Evolutionary conservation across 1,284 basidiomycete species (phyloP), one percentile per base, ranked within the genome.

Genomic region (Rhodotorula sp.): DNA sequence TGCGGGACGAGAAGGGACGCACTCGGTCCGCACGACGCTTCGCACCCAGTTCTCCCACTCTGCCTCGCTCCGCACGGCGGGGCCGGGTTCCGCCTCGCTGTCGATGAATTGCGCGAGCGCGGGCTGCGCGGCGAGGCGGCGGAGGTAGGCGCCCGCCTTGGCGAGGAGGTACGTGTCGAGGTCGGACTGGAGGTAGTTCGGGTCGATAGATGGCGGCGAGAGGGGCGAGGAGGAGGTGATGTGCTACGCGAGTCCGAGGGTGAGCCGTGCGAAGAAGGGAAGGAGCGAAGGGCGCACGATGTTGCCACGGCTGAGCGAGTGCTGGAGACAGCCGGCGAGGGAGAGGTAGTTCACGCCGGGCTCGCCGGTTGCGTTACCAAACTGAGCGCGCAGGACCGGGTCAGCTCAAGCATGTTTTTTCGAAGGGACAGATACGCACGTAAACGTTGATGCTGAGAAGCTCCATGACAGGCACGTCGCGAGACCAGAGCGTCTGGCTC

Each of bases 301-400:
- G 17, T 67, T 74, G 22, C 84, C 84, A 29, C 82, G 78, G 7
- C 78, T 86, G 72, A 88, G 83, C 2, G 88, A 86, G 75, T 88
- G 88, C 78, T 90, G 89, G 32, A 89, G 78, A 0, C 88, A 89
- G 13, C 86, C 85, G 76, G 90, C 88, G 54, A 91, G 84, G 2
- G 83, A 83, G 61, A 89, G 72, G 74, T 81, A 81, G 37, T 72
- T 74, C 56, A 68, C 65, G 13, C 76, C 77, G 0, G 57, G 55
- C 59, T 59, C 41, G 12, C 34, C 66, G 4, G 41, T 48, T 37
- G 53, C 19, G 39, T 61, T 48, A 21, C 65, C 68, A 22, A 70
- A 66, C 50, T 62, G 58, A 32, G 61, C 13, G 44, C 3, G 13
- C 46, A 9, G 25, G 50, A n/a, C 27, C 12, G 7, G 60, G 21